Percentiles rank a stretch among this genome's conserved stretches.
These are phyloP conservation scores for Wilcoxina mikolae DNA, from an alignment of 495 filamentous ascomycete genomes.

Conservation along the genomic window DNA sequence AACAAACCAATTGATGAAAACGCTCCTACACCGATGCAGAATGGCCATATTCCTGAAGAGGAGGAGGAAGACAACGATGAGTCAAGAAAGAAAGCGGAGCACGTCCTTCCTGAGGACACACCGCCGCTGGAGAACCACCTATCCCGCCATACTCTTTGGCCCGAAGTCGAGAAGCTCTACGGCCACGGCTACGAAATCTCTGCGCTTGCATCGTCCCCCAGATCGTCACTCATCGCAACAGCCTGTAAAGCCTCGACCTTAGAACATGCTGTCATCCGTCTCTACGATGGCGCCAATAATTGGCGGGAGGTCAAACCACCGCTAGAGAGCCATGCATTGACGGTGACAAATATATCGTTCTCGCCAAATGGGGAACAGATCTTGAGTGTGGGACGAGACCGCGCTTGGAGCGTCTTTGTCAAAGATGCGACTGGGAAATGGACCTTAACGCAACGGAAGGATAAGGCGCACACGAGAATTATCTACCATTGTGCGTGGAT, in stretches of 20 bases:
- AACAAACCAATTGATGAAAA: slow-evolving; percentile 65
- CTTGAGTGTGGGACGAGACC: slow-evolving; percentile 78
- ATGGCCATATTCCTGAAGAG: slow-evolving; percentile 37
- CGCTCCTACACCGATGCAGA: slow-evolving; percentile 34
- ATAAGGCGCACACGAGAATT: slow-evolving; percentile 82
- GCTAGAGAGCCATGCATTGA: slow-evolving; percentile 65
- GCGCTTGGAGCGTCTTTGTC: slow-evolving; percentile 74
- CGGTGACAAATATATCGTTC: slow-evolving; percentile 66
- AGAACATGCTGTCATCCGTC: slow-evolving; percentile 83
- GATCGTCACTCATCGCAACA: slow-evolving; percentile 65
- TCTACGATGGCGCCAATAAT: slow-evolving; percentile 60
- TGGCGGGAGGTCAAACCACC: slow-evolving; percentile 84
- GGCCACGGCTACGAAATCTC: slow-evolving; percentile 98
- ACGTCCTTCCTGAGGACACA: slow-evolving; percentile 39
- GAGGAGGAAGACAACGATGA: slow-evolving; percentile 32
- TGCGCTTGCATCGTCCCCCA: slow-evolving; percentile 63
- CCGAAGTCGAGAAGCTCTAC: slow-evolving; percentile 91
- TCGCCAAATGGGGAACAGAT: slow-evolving; percentile 56
- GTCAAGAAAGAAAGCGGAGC: slow-evolving; percentile 31
- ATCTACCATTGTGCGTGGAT: slow-evolving; percentile 76
- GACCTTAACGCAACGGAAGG: slow-evolving; percentile 43
- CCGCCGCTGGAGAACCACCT: slow-evolving; percentile 85
- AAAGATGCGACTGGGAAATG: slow-evolving; percentile 28
- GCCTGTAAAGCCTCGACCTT: slow-evolving; percentile 83
- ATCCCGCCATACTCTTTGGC: slow-evolving; percentile 82